A percentile compares a stretch with the other conserved stretches of the same genome.
These are phyloP conservation scores for Colletotrichum eleusines DNA, from an alignment of 2,329 filamentous ascomycete species.

Conservation along the genomic window DNA sequence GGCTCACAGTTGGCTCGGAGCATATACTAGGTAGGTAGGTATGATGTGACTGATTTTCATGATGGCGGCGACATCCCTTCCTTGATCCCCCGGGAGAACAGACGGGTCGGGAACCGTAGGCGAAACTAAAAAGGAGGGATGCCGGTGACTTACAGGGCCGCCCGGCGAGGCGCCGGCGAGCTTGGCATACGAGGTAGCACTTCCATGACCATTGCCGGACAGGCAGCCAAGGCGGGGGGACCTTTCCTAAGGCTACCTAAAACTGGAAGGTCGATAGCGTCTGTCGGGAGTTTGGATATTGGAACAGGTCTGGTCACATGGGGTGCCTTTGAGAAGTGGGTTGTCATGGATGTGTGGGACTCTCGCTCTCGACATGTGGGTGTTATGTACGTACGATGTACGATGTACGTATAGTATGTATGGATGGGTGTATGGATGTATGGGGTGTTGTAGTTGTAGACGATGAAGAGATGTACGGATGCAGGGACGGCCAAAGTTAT, in stretches of 20 bases:
- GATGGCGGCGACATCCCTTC: not conserved
- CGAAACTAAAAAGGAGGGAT: constrained; percentile 21
- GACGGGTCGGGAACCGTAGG: not conserved
- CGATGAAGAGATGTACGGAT: not conserved
- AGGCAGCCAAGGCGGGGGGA: not conserved
- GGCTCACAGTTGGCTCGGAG: not conserved
- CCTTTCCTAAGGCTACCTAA: not conserved
- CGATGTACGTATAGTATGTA: not conserved
- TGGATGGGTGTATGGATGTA: not conserved
- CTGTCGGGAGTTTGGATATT: constrained; percentile 2
- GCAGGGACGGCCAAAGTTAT: no score
- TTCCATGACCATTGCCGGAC: constrained; percentile 5
- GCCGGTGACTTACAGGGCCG: constrained; percentile 31
- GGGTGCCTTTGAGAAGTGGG: not conserved
- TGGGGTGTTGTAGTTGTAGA: not conserved
- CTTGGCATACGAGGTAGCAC: not conserved
- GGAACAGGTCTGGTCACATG: not conserved
- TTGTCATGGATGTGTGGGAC: constrained; percentile 9
- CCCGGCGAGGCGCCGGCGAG: constrained; percentile 2
- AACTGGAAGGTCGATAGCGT: constrained; percentile 21
- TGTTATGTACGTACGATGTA: not conserved
- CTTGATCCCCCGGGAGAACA: not conserved
- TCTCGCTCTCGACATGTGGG: not conserved
- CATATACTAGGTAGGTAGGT: not conserved
- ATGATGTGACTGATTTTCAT: not conserved